These are phyloP conservation scores for Vanrija sp. DNA, from an alignment of 1,284 basidiomycete genomes.

Conservation along the genomic window DNA sequence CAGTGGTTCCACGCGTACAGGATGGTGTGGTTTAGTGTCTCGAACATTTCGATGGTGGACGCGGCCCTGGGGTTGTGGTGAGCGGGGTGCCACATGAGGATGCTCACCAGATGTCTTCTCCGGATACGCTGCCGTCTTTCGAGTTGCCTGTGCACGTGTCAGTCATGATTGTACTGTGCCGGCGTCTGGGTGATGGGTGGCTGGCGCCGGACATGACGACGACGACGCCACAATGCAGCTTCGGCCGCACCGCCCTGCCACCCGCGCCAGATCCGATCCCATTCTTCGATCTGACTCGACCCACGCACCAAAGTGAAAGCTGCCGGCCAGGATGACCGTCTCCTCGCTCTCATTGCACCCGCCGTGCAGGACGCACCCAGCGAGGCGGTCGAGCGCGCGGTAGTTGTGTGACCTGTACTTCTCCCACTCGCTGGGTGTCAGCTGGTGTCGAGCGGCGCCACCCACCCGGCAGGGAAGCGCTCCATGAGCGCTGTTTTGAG, in stretches of 20 bases:
- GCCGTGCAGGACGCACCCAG: conserved; percentile 18
- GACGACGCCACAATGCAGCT: too few relatives aligned
- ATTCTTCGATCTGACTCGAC: conserved; percentile 1
- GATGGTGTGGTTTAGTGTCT: conserved; percentile 31
- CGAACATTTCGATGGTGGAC: conserved; percentile 26
- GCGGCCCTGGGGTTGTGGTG: conserved; percentile 20
- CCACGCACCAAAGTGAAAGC: conserved; percentile 25
- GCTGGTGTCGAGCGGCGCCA: neutral
- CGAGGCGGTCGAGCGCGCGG: conserved; percentile 14
- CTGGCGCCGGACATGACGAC: too few relatives aligned
- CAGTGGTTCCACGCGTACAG: conserved; percentile 27
- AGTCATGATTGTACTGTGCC: too few relatives aligned
- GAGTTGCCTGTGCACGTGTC: too few relatives aligned
- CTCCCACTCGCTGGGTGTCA: neutral
- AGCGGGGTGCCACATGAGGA: neutral
- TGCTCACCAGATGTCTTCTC: conserved; percentile 23
- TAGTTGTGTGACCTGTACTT: neutral
- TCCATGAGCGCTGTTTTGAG: conserved; percentile 8
- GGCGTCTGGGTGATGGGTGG: too few relatives aligned
- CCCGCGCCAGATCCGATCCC: neutral
- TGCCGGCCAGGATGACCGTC: conserved; percentile 27
- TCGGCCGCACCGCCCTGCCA: too few relatives aligned
- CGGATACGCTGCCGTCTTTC: neutral
- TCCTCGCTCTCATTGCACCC: conserved; percentile 23
- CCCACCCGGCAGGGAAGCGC: conserved; percentile 9